Percentiles rank a stretch among this genome's conserved stretches.
These are phyloP conservation scores for Alternaria alternata DNA, from an alignment of 2,329 filamentous ascomycete genomes.

Conservation along the genomic window DNA sequence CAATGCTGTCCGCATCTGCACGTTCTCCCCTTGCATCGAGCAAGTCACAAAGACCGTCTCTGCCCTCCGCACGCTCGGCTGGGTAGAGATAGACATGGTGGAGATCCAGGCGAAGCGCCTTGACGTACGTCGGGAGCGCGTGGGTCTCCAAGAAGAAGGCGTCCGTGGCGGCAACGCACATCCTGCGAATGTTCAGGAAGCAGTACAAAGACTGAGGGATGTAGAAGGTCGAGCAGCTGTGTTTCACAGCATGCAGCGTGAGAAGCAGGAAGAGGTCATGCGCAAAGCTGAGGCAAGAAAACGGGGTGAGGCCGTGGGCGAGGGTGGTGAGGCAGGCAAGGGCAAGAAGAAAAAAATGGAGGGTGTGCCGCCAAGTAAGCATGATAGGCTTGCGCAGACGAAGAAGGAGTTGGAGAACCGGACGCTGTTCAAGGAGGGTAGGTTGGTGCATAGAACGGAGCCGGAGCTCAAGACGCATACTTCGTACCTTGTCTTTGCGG, in stretches of 20 bases:
- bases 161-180: slow-evolving; percentile 72
- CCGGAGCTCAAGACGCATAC: slow-evolving; percentile 94
- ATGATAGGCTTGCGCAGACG: slow-evolving; percentile 39
- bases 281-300: slow-evolving; percentile 48
- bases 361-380: slow-evolving; percentile 39
- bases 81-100: slow-evolving; percentile 93
- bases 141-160: slow-evolving; percentile 75
- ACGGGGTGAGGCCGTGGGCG: slow-evolving; percentile 37
- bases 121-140: slow-evolving; percentile 81
- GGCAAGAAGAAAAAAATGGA: slow-evolving; percentile 30
- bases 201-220: slow-evolving; percentile 74
- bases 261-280: slow-evolving; percentile 56
- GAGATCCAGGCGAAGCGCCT: slow-evolving; percentile 83
- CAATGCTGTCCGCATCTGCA: slow-evolving; percentile 82
- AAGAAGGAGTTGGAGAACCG: slow-evolving; percentile 45
- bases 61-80: slow-evolving; percentile 79
- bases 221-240: slow-evolving; percentile 74
- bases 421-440: slow-evolving; percentile 73
- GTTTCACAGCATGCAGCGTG: slow-evolving; percentile 62
- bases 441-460: slow-evolving; percentile 81
- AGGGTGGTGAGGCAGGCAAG: slow-evolving; percentile 23
- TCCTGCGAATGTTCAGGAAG: slow-evolving; percentile 80
- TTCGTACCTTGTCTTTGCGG: slow-evolving; percentile 93
- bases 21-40: slow-evolving; percentile 96
- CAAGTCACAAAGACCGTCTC: slow-evolving; percentile 89